A percentile compares a stretch with the other conserved stretches of the same genome.
phyloP scores from a whole-genome alignment of 345 rosid genomes.

The Chamaenerion angustifolium region DNA sequence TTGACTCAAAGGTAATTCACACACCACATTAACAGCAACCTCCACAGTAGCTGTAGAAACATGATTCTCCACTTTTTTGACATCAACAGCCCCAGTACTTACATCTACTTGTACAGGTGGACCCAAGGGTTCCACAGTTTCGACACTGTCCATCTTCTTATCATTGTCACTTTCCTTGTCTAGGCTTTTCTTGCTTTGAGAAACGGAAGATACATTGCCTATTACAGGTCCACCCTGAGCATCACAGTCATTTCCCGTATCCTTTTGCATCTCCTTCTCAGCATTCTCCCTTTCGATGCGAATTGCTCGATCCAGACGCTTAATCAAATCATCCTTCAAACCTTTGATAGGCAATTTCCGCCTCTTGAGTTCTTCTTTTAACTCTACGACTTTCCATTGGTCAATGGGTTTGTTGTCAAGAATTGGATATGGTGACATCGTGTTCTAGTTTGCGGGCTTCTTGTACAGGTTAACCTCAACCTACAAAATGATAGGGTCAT shows the following conservation, averaged over 20 bases:
- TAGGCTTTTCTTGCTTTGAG: no score
- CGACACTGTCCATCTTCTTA: slow-evolving; percentile 26
- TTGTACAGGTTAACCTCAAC: slow-evolving; percentile 10
- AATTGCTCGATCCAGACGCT: slow-evolving; percentile 63
- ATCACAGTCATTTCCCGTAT: no score
- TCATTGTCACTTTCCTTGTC: slow-evolving; percentile 1
- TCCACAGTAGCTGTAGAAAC: slow-evolving; percentile 8
- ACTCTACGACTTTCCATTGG: slow-evolving; percentile 86
- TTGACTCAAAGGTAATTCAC: slow-evolving; percentile 4
- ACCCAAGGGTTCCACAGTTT: slow-evolving; percentile 18
- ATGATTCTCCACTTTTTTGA: slow-evolving; percentile 16
- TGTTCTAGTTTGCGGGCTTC: slow-evolving; percentile 14
- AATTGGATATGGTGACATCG: slow-evolving; percentile 66
- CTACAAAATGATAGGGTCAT: slow-evolving; percentile 2
- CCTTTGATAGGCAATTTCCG: slow-evolving; percentile 55
- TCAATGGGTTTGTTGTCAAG: slow-evolving; percentile 68
- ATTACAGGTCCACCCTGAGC: no score
- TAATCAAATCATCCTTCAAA: slow-evolving; percentile 81
- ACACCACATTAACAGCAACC: slow-evolving; percentile 9
- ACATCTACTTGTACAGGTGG: slow-evolving; percentile 10
- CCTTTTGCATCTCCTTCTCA: no score
- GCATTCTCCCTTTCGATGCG: slow-evolving; percentile 38
- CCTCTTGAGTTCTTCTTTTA: slow-evolving; percentile 88
- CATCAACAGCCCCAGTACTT: slow-evolving; percentile 6
- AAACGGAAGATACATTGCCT: no score